Evolutionary conservation across 371 early-diverging fungal species (phyloP).

Genomic region (Mortierella sp.): DNA sequence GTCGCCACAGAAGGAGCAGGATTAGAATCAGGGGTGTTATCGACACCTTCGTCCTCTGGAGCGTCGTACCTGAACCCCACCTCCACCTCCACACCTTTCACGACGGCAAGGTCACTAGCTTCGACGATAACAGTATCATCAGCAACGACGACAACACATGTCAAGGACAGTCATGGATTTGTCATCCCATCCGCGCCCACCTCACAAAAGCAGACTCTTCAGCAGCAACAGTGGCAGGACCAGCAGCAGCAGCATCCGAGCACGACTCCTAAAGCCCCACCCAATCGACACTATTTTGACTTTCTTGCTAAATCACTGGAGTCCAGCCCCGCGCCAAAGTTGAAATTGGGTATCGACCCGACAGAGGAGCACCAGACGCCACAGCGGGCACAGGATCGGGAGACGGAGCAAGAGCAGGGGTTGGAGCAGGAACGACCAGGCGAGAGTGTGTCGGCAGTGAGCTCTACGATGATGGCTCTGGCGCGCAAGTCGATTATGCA

Average conservation of each 20-base stretch:
- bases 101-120: not conserved
- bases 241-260: slow-evolving; percentile 15
- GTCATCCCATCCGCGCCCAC: not conserved
- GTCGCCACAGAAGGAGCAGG: not conserved
- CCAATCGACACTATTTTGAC: slow-evolving; percentile 35
- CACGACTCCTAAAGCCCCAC: slow-evolving; percentile 42
- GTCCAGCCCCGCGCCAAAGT: not conserved
- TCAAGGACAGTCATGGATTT: not conserved
- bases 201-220: not conserved
- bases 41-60: not conserved
- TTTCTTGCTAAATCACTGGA: slow-evolving; percentile 15
- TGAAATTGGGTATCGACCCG: not conserved
- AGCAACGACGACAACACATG: too few relatives aligned
- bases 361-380: not conserved
- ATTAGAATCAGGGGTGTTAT: not conserved
- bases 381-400: not conserved
- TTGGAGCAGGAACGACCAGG: not conserved
- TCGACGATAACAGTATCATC: not conserved
- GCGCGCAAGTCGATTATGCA: slow-evolving; percentile 50
- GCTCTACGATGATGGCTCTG: slow-evolving; percentile 35
- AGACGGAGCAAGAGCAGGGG: not conserved
- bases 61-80: not conserved
- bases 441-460: not conserved
- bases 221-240: not conserved
- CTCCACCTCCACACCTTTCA: not conserved